These are phyloP conservation scores for Saccharomycopsis olivae DNA, from an alignment of 805 yeast genomes.

Conservation along the genomic window DNA sequence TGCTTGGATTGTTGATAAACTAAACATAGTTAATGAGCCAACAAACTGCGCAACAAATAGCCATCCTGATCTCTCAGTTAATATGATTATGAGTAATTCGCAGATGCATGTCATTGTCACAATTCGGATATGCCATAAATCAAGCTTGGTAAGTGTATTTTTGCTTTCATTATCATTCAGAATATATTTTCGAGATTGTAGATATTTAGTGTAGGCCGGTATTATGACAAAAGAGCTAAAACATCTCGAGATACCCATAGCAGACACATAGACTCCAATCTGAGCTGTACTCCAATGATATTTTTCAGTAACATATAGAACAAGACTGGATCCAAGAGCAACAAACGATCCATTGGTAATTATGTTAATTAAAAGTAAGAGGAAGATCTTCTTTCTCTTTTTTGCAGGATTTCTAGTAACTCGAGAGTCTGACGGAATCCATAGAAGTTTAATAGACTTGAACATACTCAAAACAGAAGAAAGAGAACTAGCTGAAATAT, in stretches of 20 bases:
- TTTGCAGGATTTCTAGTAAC: constrained; percentile 2
- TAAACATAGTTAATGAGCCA: constrained; percentile 3
- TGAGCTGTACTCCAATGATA: constrained; percentile 45
- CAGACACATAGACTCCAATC: constrained; percentile 39
- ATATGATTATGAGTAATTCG: background rate
- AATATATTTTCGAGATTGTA: background rate
- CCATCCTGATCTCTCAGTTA: background rate
- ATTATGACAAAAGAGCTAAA: constrained; percentile 1
- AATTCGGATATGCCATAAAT: constrained; percentile 2
- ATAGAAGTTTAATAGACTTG: constrained; percentile 43
- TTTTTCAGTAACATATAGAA: constrained; percentile 42
- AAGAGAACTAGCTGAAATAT: too few relatives aligned
- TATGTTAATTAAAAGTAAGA: constrained; percentile 39
- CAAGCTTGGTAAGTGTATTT: constrained; percentile 2
- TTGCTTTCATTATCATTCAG: constrained; percentile 12
- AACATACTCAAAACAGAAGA: too few relatives aligned
- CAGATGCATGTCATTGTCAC: background rate
- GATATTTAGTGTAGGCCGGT: constrained; percentile 2
- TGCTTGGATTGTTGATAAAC: background rate
- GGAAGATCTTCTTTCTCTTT: constrained; percentile 38
- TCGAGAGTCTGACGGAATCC: constrained; percentile 26
- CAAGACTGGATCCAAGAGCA: constrained; percentile 32
- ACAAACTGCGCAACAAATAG: background rate
- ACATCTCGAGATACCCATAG: constrained; percentile 19
- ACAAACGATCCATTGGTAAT: constrained; percentile 30